Percentiles rank a stretch among this genome's conserved stretches.
These are phyloP conservation scores for Smittium culicis DNA, from an alignment of 371 early-diverging fungal species.

Conservation along the genomic window DNA sequence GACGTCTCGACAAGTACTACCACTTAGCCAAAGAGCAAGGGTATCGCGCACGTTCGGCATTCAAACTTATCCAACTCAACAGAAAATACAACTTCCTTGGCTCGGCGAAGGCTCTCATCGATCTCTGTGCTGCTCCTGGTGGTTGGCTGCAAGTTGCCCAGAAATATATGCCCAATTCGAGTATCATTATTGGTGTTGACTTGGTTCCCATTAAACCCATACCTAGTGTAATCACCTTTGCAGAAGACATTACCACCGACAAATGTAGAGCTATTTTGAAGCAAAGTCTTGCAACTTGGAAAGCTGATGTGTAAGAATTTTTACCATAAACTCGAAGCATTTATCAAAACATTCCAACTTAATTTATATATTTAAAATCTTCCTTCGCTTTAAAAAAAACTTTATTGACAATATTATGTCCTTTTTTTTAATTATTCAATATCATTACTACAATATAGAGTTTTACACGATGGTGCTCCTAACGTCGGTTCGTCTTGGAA, in stretches of 20 bases:
- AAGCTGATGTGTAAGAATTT: conserved; percentile 87
- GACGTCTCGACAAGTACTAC: conserved; percentile 99
- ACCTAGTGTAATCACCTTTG: conserved; percentile 87
- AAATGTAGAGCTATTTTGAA: conserved; percentile 77
- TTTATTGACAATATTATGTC: neutral
- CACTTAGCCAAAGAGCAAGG: conserved; percentile 99
- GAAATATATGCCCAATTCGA: conserved; percentile 91
- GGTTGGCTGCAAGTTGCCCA: conserved; percentile 98
- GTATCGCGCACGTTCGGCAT: conserved; percentile 99
- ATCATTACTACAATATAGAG: conserved; percentile 31
- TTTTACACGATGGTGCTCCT: conserved; percentile 99
- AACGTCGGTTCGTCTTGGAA: conserved; percentile 98
- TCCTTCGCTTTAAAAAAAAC: conserved; percentile 14
- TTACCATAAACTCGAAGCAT: too few species aligned
- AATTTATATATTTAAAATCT: conserved; percentile 13
- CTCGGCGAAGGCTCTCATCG: conserved; percentile 80
- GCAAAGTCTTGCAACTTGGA: conserved; percentile 89
- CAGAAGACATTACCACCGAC: conserved; percentile 96
- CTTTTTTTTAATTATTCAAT: conserved; percentile 7
- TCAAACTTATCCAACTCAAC: conserved; percentile 99
- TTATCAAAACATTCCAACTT: neutral
- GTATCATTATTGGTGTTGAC: conserved; percentile 93
- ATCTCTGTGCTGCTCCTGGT: conserved; percentile 99
- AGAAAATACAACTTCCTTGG: conserved; percentile 95
- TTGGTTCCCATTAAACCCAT: conserved; percentile 96